These are phyloP conservation scores for Aspergillus diversus DNA, from an alignment of 495 filamentous ascomycete species.

Conservation along the genomic window DNA sequence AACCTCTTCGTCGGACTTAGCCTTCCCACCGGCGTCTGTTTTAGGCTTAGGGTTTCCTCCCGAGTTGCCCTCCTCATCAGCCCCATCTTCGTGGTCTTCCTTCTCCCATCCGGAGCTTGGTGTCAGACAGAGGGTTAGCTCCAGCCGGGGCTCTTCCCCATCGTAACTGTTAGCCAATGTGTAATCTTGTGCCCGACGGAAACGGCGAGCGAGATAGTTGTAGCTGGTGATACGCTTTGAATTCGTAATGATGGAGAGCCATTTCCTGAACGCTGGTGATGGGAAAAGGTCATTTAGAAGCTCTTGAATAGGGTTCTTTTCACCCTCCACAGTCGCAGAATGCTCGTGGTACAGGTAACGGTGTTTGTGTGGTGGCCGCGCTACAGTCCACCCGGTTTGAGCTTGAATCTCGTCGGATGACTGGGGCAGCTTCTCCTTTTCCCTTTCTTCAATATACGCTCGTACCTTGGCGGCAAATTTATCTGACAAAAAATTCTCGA, in stretches of 20 bases:
- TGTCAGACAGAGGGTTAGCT: conserved; percentile 82
- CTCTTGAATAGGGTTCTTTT: conserved; percentile 67
- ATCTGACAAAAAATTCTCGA: conserved; percentile 74
- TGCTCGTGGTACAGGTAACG: conserved; percentile 81
- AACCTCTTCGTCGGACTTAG: conserved; percentile 51
- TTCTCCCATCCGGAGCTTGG: conserved; percentile 83
- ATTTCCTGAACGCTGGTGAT: conserved; percentile 84
- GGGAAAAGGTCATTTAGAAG: conserved; percentile 79
- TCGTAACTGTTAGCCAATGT: conserved; percentile 86
- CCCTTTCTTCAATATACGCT: conserved; percentile 67
- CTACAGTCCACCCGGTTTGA: conserved; percentile 67
- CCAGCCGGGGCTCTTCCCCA: conserved; percentile 76
- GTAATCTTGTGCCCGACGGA: conserved; percentile 87
- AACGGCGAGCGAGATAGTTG: conserved; percentile 77
- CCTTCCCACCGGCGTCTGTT: conserved; percentile 20
- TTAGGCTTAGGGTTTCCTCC: conserved; percentile 20
- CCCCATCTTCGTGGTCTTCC: conserved; percentile 60
- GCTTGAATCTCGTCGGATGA: conserved; percentile 62
- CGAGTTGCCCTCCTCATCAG: conserved; percentile 38
- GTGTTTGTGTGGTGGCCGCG: conserved; percentile 92
- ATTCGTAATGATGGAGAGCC: conserved; percentile 81
- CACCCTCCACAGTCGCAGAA: conserved; percentile 29
- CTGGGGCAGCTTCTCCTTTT: conserved; percentile 48
- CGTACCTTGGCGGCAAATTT: conserved; percentile 73
- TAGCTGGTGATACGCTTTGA: conserved; percentile 62